A percentile compares a stretch with the other conserved stretches of the same genome.
Evolutionary conservation across 2,329 filamentous ascomycete genomes (phyloP).

Genomic region (Lecanicillium sp.): DNA sequence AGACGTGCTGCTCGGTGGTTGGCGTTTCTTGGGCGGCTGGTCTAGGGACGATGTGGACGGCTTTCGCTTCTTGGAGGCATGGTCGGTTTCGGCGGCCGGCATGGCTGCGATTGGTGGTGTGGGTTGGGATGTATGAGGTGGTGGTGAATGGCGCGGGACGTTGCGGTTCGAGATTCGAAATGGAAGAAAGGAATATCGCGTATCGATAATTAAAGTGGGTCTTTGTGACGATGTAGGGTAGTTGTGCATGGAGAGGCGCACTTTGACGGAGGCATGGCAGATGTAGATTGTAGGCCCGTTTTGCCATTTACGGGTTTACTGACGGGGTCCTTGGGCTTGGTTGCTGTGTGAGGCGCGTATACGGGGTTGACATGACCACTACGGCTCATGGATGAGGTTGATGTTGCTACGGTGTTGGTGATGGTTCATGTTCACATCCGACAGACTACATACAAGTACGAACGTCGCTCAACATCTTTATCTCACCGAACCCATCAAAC

Average conservation of each 20-base stretch:
- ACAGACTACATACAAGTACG: too few species aligned
- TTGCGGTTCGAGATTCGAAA: not conserved
- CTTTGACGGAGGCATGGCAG: not conserved
- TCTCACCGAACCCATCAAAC: too few species aligned
- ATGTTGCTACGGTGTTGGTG: too few species aligned
- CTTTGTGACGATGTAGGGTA: not conserved
- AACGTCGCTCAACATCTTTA: too few species aligned
- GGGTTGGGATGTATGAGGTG: not conserved
- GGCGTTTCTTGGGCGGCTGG: not conserved
- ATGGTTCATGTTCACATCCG: too few species aligned
- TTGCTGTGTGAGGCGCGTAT: too few species aligned
- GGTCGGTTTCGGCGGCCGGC: not conserved
- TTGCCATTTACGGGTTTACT: too few species aligned
- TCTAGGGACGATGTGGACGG: not conserved
- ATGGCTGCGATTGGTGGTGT: not conserved
- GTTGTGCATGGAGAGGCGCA: not conserved
- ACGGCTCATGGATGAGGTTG: too few species aligned
- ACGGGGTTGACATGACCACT: too few species aligned
- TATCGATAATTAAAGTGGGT: not conserved
- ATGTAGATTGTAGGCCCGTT: not conserved
- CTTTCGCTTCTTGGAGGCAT: constrained; percentile 2
- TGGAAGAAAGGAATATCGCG: not conserved
- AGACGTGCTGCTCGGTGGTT: not conserved
- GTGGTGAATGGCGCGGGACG: not conserved
- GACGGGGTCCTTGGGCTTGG: too few species aligned